A percentile compares a stretch with the other conserved stretches of the same genome.
These are phyloP conservation scores for Dioscorea alata DNA, from an alignment of 106 monocot species.

Conservation along the genomic window DNA sequence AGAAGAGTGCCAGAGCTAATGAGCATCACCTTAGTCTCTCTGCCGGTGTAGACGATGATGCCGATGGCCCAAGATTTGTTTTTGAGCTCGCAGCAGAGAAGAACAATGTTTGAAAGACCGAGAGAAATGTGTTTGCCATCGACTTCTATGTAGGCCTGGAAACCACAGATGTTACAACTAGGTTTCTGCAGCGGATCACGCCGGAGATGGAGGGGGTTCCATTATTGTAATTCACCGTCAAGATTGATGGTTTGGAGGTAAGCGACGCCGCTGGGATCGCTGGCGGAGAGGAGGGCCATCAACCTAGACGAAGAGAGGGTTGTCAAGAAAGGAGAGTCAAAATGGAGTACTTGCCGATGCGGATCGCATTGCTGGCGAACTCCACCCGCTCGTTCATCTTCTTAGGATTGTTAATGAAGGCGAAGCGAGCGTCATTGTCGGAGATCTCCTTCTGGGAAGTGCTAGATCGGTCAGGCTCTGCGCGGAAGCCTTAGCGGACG, in stretches of 20 bases:
- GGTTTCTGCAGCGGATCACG: conserved; percentile 39
- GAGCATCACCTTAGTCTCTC: conserved; percentile 69
- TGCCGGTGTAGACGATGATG: conserved; percentile 47
- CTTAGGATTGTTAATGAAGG: no score
- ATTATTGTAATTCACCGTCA: conserved; percentile 63
- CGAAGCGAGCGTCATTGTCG: no score
- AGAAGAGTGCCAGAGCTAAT: conserved; percentile 56
- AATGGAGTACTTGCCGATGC: conserved; percentile 78
- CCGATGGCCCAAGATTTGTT: conserved; percentile 57
- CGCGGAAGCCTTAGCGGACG: conserved; percentile 30
- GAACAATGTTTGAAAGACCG: conserved; percentile 43
- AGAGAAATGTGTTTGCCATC: no score
- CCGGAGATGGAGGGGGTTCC: background rate
- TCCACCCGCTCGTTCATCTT: no score
- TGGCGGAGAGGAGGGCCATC: conserved; percentile 76
- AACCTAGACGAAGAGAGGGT: conserved; percentile 39
- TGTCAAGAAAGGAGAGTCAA: conserved; percentile 58
- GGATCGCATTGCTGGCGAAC: no score
- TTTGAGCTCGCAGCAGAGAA: conserved; percentile 60
- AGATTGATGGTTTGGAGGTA: conserved; percentile 93
- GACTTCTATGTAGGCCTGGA: conserved; percentile 42
- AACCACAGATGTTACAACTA: conserved; percentile 62
- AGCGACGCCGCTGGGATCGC: conserved; percentile 81
- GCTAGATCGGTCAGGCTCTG: conserved; percentile 37
- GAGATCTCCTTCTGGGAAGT: no score